phyloP scores from a whole-genome alignment of 371 early-diverging fungal species.

The Funneliformis caledonium region DNA sequence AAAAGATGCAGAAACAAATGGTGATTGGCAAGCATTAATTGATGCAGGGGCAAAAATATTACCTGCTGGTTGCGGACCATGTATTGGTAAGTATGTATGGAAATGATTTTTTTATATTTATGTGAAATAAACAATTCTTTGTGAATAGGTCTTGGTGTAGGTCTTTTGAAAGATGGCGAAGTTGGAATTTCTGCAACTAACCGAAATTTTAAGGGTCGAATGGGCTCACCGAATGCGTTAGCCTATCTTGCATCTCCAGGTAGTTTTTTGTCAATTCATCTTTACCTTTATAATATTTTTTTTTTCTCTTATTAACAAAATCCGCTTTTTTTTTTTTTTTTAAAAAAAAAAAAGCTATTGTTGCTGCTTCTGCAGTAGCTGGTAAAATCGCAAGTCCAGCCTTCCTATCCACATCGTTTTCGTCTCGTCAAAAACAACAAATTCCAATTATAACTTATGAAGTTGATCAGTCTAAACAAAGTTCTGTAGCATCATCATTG shows the following conservation, averaged over 20 bases:
- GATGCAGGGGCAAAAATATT: slow-evolving; percentile 89
- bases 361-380: slow-evolving; percentile 86
- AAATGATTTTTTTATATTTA: not conserved
- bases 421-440: slow-evolving; percentile 29
- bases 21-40: slow-evolving; percentile 87
- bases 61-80: slow-evolving; percentile 97
- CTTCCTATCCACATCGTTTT: slow-evolving; percentile 37
- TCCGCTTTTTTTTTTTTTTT: not conserved
- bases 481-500: slow-evolving; percentile 26
- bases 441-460: slow-evolving; percentile 33
- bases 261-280: slow-evolving; percentile 26
- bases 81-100: slow-evolving; percentile 70
- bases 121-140: not conserved
- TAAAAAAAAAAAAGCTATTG: slow-evolving; percentile 63
- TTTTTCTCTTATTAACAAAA: not conserved
- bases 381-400: slow-evolving; percentile 80
- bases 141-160: slow-evolving; percentile 77
- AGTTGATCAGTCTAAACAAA: not conserved
- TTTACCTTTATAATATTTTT: slow-evolving; percentile 6
- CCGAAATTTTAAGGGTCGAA: slow-evolving; percentile 96
- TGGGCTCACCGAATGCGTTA: slow-evolving; percentile 90
- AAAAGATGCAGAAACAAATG: slow-evolving; percentile 77
- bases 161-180: slow-evolving; percentile 90
- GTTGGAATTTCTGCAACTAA: slow-evolving; percentile 97
- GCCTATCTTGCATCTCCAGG: slow-evolving; percentile 92